phyloP scores from a whole-genome alignment of 192 early-diverging fungal species.

The Mortierella antarctica region DNA sequence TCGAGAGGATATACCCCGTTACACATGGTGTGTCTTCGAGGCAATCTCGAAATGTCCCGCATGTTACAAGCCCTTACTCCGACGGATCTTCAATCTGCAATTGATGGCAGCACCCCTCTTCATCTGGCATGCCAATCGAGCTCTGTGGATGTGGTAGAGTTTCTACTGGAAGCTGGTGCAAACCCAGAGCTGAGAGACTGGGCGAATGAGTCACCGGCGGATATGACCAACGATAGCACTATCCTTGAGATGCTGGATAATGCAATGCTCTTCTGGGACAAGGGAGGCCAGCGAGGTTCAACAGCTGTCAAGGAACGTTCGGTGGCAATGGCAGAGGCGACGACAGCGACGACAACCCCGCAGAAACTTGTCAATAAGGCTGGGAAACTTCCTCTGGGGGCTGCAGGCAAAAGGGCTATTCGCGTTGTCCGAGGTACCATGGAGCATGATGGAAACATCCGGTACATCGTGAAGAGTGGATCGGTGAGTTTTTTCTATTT shows the following conservation, averaged over 20 bases:
- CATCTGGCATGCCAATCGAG: slow-evolving; percentile 53
- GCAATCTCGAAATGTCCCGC: slow-evolving; percentile 20
- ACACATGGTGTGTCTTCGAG: slow-evolving; percentile 46
- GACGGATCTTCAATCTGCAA: slow-evolving; percentile 32
- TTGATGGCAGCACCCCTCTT: slow-evolving; percentile 53
- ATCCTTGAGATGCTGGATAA: slow-evolving; percentile 49
- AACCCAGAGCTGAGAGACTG: slow-evolving; percentile 46
- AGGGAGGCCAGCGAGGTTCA: neutral
- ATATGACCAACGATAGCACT: slow-evolving; percentile 45
- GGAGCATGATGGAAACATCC: slow-evolving; percentile 37
- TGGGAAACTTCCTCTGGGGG: neutral
- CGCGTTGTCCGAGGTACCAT: slow-evolving; percentile 45
- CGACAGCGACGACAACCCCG: neutral
- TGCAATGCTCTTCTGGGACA: slow-evolving; percentile 38
- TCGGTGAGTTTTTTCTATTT: slow-evolving; percentile 25
- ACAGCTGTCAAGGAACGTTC: neutral
- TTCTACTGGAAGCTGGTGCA: slow-evolving; percentile 40
- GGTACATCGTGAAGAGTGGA: slow-evolving; percentile 58
- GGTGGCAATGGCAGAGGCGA: neutral
- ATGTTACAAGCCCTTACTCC: slow-evolving; percentile 16
- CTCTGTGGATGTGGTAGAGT: slow-evolving; percentile 28
- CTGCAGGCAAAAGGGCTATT: slow-evolving; percentile 30
- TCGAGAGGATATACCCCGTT: slow-evolving; percentile 48
- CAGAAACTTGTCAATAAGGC: neutral
- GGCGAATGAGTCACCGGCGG: slow-evolving; percentile 47